phyloP scores from a whole-genome alignment of 805 yeast species.

The Starmerella geochares region DNA sequence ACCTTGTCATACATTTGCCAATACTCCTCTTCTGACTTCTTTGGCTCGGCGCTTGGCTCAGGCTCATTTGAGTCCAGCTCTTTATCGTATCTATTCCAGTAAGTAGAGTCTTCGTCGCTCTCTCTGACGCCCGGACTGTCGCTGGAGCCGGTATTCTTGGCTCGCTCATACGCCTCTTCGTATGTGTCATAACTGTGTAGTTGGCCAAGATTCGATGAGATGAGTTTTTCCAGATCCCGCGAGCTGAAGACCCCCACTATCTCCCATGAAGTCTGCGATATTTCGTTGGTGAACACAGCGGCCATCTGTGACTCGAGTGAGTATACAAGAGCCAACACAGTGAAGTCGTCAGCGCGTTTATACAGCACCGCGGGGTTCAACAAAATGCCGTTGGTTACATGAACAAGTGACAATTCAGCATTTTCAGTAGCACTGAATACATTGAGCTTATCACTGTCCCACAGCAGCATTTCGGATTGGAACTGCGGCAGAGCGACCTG shows the following conservation, averaged over 20 bases:
- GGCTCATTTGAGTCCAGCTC: neutral
- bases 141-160: neutral
- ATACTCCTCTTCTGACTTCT: slow-evolving; percentile 2
- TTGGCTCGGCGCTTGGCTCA: neutral
- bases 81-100: slow-evolving; percentile 2
- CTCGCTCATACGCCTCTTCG: neutral
- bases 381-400: neutral
- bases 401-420: neutral
- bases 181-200: neutral
- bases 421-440: slow-evolving; percentile 2
- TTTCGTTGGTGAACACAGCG: slow-evolving; percentile 16
- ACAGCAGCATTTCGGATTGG: slow-evolving; percentile 16
- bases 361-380: slow-evolving; percentile 5
- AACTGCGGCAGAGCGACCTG: slow-evolving; percentile 14
- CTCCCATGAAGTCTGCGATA: slow-evolving; percentile 19
- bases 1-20: neutral
- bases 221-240: neutral
- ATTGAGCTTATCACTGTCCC: slow-evolving; percentile 18
- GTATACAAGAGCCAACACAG: slow-evolving; percentile 17
- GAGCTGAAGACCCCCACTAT: slow-evolving; percentile 19
- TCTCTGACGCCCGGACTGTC: neutral
- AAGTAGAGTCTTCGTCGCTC: neutral
- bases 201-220: neutral
- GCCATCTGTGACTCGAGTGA: slow-evolving; percentile 9
- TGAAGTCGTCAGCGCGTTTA: slow-evolving; percentile 18